These are phyloP conservation scores for Conoideocrella luteorostrata DNA, from an alignment of 2,329 filamentous ascomycete genomes.

Conservation along the genomic window DNA sequence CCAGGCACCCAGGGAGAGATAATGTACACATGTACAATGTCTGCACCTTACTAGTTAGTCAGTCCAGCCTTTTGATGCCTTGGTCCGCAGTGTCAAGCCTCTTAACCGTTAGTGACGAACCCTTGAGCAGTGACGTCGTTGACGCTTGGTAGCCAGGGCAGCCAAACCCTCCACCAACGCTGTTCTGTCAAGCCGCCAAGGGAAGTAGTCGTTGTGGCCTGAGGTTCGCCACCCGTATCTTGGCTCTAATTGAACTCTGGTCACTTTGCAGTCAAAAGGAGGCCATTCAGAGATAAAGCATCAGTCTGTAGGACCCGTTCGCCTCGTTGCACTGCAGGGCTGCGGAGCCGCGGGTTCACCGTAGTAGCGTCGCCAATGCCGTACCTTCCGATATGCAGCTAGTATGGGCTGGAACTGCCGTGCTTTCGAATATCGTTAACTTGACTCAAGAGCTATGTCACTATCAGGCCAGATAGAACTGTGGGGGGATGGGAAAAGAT, in stretches of 20 bases:
- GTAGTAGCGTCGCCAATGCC: not conserved
- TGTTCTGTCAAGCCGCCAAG: too few relatives aligned
- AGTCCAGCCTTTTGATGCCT: not conserved
- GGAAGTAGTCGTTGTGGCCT: too few relatives aligned
- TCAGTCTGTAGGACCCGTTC: too few relatives aligned
- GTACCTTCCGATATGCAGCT: not conserved
- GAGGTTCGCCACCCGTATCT: not conserved
- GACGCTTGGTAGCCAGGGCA: not conserved
- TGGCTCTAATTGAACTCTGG: not conserved
- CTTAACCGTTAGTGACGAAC: not conserved
- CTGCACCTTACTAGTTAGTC: not conserved
- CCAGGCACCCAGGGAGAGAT: too few relatives aligned
- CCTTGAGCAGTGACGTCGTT: constrained; percentile 7
- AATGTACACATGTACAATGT: too few relatives aligned
- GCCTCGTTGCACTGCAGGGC: not conserved
- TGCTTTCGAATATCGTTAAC: not conserved
- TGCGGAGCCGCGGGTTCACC: not conserved
- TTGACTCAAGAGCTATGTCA: not conserved
- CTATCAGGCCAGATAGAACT: not conserved
- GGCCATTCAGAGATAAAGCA: not conserved
- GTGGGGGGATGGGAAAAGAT: not conserved
- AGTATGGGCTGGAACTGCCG: not conserved
- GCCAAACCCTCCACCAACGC: too few relatives aligned
- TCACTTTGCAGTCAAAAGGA: too few relatives aligned
- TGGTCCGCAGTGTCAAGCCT: not conserved